These are phyloP conservation scores for Fusarium pseudonygamai DNA, from an alignment of 2,329 filamentous ascomycete genomes.

Conservation along the genomic window DNA sequence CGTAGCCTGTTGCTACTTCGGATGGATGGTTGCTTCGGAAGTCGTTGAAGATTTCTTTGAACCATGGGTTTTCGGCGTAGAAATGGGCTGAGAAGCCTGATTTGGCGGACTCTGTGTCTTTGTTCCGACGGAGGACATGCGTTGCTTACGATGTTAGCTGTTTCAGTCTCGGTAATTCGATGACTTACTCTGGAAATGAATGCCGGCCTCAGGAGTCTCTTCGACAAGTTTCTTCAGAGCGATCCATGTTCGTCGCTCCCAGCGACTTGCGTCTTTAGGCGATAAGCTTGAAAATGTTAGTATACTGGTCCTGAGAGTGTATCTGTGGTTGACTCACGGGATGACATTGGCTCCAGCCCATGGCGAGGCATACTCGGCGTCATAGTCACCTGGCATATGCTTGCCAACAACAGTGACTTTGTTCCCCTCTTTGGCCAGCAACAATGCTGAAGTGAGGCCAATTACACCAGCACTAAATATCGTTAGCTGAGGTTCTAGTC, in stretches of 20 bases:
- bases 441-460: conserved; percentile 60
- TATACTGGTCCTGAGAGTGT: rapidly evolving
- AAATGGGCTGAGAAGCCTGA: conserved; percentile 13
- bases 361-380: conserved; percentile 88
- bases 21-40: conserved; percentile 68
- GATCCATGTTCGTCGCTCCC: conserved; percentile 72
- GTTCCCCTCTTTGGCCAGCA: conserved; percentile 57
- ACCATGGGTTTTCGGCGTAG: conserved; percentile 74
- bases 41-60: conserved; percentile 74
- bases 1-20: conserved; percentile 70
- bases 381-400: conserved; percentile 93
- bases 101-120: conserved; percentile 64
- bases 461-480: conserved; percentile 58
- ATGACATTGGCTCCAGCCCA: conserved; percentile 87
- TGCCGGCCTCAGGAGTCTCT: conserved; percentile 78
- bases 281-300: conserved; percentile 45
- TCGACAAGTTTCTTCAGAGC: conserved; percentile 67
- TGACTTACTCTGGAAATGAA: conserved; percentile 76
- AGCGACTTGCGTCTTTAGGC: conserved; percentile 54
- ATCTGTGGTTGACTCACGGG: conserved; percentile 61
- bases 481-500: background rate
- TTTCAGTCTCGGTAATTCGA: rapidly evolving
- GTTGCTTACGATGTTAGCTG: conserved; percentile 51
- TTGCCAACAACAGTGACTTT: conserved; percentile 80
- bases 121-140: conserved; percentile 64